A percentile compares a stretch with the other conserved stretches of the same genome.
Conservation (phyloP, 768 basidiomycete genomes). For the Gyrodon lividus region DNA sequence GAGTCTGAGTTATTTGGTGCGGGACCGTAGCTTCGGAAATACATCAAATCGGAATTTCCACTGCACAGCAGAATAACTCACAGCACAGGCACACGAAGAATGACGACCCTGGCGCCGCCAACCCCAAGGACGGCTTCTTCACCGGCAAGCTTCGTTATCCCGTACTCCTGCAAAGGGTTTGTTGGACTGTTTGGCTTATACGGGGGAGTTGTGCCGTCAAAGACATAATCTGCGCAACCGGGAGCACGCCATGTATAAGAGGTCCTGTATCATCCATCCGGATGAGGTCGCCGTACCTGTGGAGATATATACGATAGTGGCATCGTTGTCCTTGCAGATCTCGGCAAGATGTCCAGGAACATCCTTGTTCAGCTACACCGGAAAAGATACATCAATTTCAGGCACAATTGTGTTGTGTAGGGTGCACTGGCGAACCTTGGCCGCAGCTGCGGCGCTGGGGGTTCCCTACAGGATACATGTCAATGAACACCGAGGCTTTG, state of each 20-base stretch:
- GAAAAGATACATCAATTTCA: slow-evolving; percentile 1
- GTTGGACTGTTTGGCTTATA: slow-evolving; percentile 73
- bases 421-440: slow-evolving; percentile 43
- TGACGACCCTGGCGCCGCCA: slow-evolving; percentile 54
- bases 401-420: not conserved
- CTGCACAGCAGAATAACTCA: slow-evolving; percentile 35
- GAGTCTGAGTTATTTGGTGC: slow-evolving; percentile 82
- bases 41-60: slow-evolving; percentile 1
- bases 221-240: slow-evolving; percentile 77
- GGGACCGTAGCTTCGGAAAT: slow-evolving; percentile 71
- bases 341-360: slow-evolving; percentile 73
- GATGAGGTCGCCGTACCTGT: slow-evolving; percentile 52
- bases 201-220: slow-evolving; percentile 90
- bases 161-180: slow-evolving; percentile 89
- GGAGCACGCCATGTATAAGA: slow-evolving; percentile 9
- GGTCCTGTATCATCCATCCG: not conserved
- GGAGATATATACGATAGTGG: slow-evolving; percentile 86
- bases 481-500: not conserved
- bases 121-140: slow-evolving; percentile 74
- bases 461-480: slow-evolving; percentile 1
- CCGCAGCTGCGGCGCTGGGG: slow-evolving; percentile 69
- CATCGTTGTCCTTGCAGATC: slow-evolving; percentile 59
- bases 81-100: slow-evolving; percentile 91
- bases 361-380: slow-evolving; percentile 68
- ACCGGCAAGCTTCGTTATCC: slow-evolving; percentile 81